Evolutionary conservation across 2,329 filamentous ascomycete species (phyloP), one percentile per base, ranked within the genome.

Genomic region (Fusarium chlamydosporum): DNA sequence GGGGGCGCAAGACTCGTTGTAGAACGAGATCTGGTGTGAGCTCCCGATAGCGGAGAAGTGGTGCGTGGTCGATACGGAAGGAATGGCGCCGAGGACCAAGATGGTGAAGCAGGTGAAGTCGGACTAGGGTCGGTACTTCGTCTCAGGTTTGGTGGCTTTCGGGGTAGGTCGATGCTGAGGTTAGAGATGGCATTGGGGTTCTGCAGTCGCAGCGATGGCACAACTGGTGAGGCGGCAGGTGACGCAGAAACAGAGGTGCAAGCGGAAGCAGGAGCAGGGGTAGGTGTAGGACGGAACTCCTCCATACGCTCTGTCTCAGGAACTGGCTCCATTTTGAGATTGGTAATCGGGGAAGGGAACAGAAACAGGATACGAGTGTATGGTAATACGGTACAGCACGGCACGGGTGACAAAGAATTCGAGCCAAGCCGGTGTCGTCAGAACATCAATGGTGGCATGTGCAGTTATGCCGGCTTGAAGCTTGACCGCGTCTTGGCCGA

Each of bases 251-350:
- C 79, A 69, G 87, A 79, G 23, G 53, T 42, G 33, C 62, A 58
- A 8, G 67, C 59, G 35, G 58, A 66, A 31, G 62, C 62, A 35
- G 87, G 85, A 40, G 88, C 80, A 69, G 87, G 85, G 38, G 88
- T 80, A 68, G 87, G 86, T 53, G 86, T 84, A 56, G 86, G 79
- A 65, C 83, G 85, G 75, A 90, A 91, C 76, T 87, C 87, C 82
- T 90, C 88, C 85, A 91, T 88, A 68, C 87, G 84, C 82, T 90
- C 87, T 50, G 88, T 89, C 81, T 91, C 88, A 70, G 88, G 88
- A 74, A 91, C 88, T 61, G 88, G 87, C 79, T 91, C 88, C 88
- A 91, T 91, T 72, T 72, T 78, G 76, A 65, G 59, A 61, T 71
- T 65, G 69, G 56, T 65, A 60, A 63, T 66, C 63, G 58, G 38